Evolutionary conservation across 768 basidiomycete genomes (phyloP), one percentile per base, ranked within the genome.

Genomic region (Naganishia onofrii): DNA sequence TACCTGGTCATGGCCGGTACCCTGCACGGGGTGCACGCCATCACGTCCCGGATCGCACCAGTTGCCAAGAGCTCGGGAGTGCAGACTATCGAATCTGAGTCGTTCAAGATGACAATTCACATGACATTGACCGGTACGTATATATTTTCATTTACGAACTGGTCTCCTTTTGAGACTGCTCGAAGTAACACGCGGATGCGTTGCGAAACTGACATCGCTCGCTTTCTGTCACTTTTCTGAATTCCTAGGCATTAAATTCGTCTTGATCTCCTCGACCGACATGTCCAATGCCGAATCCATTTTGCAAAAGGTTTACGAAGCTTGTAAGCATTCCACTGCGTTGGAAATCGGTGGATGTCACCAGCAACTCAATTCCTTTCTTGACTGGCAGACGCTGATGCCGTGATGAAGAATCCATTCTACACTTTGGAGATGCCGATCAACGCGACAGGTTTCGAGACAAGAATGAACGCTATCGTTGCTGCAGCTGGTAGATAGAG

Each of bases 371-470:
- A 48, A 8, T 21, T 21, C 3, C 34, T 67, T 26, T 1, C 13
- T 46, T n/a, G 19, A 66, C 7, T 15, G 26, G 8, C 65, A 80
- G 79, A 97, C 79, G 86, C 94, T 0, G 96, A 98, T 77, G 88
- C 90, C 0, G 93, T 93, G 67, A 95, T 97, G 92, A 97, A 98
- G 84, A 97, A 97, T 77, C 96, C 96, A 0, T 99, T 99, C 82
- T 93, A 98, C 81, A 95, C 93, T 6, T 91, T 90, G n/a, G 96
- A 98, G 80, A 99, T 98, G 95, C 96, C 96, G 1, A 93, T 98
- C 73, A 87, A 96, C 56, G 92, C 85, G 53, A 91, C 93, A 74
- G 87, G 87, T 21, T 98, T 98, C 77, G 95, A 98, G 76, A 82
- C 52, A 3, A 78, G 77, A 71, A 74, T 84, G 66, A 71, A 74